Base-by-base conservation (phyloP, 805 yeast genomes). In the Alloascoidea africana region DNA sequence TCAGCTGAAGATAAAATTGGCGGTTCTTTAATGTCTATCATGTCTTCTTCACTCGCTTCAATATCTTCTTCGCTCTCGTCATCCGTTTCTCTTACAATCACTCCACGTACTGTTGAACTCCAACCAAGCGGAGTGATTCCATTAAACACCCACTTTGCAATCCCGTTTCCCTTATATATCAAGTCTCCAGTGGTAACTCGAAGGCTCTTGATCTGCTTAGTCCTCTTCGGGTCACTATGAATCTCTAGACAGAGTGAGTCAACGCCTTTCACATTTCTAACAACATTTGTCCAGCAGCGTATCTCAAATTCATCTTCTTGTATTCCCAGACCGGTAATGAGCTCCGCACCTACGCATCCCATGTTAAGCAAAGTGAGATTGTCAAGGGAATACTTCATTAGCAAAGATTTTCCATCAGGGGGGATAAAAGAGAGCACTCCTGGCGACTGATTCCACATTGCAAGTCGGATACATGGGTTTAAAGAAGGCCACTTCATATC, bases 161-260 rank as follows among this genome's bases (percentile, higher is more conserved):
- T 53, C 0, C 74, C 73, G 3, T 61, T 54, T 2, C 70, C 67
- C 35, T 66, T 65, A 35, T 65, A 65, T 36, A 67, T 68, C 45
- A 81, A 70, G 48, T 85, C 87, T 4, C 96, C 96, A 39, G 77
- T 77, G 0, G 94, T 77, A 27, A 73, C 59, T 42, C 94, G 59
- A 36, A 72, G 53, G 2, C 76, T 63, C 44, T 74, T 75, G 27
- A 85, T 60, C 42, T 27, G 44, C 37, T 44, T 36, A 5, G 46
- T 53, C 27, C 46, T 42, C 11, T 38, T 30, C 6, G 42, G 42
- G 40, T 56, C 57, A 43, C 58, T 44, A 48, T 55, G 49, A 8
- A 73, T 53, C 19, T 58, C 62, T 3, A 75, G 56, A 17, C 45
- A 46, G 33, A 80, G 51, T 39, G 66, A 54, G 16, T 73, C 74